Evolutionary conservation across 2,329 filamentous ascomycete species (phyloP), one percentile per base, ranked within the genome.

Genomic region (Exophiala xenobiotica): DNA sequence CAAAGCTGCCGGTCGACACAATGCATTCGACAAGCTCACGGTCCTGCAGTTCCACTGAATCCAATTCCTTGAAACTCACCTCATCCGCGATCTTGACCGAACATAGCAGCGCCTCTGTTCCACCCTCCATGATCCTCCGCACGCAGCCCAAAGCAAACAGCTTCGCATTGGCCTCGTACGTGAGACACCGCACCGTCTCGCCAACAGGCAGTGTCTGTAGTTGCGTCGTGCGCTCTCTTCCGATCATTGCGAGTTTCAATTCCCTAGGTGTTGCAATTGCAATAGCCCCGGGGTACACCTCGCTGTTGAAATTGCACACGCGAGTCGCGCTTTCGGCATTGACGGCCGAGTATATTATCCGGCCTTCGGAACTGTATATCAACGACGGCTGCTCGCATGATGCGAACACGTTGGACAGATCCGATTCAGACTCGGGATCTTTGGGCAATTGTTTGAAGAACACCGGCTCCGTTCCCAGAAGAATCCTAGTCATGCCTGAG

Each of bases 301-400:
- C 82, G 0, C 86, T 79, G 66, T 96, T 81, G 64, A 99, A 95
- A 0, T 87, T 80, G 54, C 88, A 93, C 4, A 97, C 85, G 41
- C 82, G 86, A 1, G 85, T 85, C 1, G 90, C 88, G 57, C 90
- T 86, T 55, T 96, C 88, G 2, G 91, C 90, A 9, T 92, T 96
- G 1, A 96, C 89, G 1, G 93, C 91, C 3, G 91, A 96, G 71
- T 95, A 99, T 1, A 96, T 83, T 33, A 96, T 86, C 18, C 91
- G 81, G 1, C 88, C 89, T 65, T 96, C 90, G 0, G 85, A 84
- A 6, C 87, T 88, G 65, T 99, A 96, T 42, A 99, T 96, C 48
- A 99, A 72, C 57, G 89, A 96, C 0, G 93, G 88, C 65, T 96
- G 90, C 63, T 99, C 93, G 51, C 90, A 96, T 0, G 90, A 95